A percentile compares a stretch with the other conserved stretches of the same genome.
Evolutionary conservation across 345 rosid genomes (phyloP).

Genomic region (Citrus medica): DNA sequence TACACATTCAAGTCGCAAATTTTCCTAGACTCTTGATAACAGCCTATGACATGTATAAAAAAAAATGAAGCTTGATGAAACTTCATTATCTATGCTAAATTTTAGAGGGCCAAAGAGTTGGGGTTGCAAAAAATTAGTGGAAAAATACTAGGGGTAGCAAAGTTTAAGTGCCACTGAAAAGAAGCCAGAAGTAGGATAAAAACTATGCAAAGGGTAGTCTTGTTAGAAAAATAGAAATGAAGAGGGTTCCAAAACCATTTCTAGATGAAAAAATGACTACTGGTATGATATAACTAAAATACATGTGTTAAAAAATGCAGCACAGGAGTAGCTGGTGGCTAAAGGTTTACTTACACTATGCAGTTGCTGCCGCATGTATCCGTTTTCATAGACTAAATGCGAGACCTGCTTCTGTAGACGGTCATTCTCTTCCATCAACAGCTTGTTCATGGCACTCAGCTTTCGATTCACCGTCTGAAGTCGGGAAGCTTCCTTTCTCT

Average conservation of each 20-base stretch:
- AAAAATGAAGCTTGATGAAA: neutral
- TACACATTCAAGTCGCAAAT: neutral
- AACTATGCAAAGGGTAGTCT: neutral
- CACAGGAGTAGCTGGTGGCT: neutral
- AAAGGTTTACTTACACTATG: slow-evolving; percentile 54
- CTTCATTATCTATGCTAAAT: neutral
- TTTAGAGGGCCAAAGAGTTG: neutral
- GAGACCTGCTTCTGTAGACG: slow-evolving; percentile 98
- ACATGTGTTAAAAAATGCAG: neutral
- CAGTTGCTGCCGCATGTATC: slow-evolving; percentile 78
- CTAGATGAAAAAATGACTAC: neutral
- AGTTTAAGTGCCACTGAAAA: neutral
- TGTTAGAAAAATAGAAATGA: neutral
- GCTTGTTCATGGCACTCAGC: slow-evolving; percentile 89
- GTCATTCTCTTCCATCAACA: slow-evolving; percentile 98
- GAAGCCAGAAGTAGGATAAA: neutral
- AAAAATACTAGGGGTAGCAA: neutral
- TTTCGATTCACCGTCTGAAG: slow-evolving; percentile 90
- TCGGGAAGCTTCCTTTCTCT: slow-evolving; percentile 90
- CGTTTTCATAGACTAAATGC: slow-evolving; percentile 88
- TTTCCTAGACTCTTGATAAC: neutral
- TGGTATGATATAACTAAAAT: neutral
- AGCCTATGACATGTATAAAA: neutral
- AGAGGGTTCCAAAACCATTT: neutral
- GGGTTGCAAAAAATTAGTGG: neutral